A percentile compares a stretch with the other conserved stretches of the same genome.
Evolutionary conservation across 495 filamentous ascomycete species (phyloP).

Genomic region (Penicillium alfredii): DNA sequence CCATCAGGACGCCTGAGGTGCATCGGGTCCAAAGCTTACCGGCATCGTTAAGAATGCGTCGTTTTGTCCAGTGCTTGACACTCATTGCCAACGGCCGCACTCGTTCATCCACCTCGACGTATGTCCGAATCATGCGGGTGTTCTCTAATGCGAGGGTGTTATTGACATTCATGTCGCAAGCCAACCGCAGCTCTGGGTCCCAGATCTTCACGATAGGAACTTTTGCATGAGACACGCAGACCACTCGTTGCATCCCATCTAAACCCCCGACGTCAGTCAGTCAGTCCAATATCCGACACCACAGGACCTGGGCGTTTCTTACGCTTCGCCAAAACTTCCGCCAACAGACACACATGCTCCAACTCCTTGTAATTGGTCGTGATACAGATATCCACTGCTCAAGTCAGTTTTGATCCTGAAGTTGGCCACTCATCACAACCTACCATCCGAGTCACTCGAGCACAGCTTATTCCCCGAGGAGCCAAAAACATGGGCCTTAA

Average conservation of each 20-base stretch:
- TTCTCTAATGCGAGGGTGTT: conserved; percentile 92
- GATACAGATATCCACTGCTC: conserved; percentile 90
- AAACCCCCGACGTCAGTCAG: conserved; percentile 5
- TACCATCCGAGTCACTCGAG: conserved; percentile 95
- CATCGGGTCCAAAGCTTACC: conserved; percentile 59
- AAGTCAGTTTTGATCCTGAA: conserved; percentile 14
- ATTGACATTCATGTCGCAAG: conserved; percentile 99
- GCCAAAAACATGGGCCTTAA: conserved; percentile 89
- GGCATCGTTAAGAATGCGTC: conserved; percentile 88
- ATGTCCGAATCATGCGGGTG: conserved; percentile 96
- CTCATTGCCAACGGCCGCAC: conserved; percentile 92
- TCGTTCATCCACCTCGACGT: conserved; percentile 87
- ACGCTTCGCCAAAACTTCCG: conserved; percentile 79
- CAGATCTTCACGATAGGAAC: conserved; percentile 99
- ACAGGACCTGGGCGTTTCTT: conserved; percentile 40
- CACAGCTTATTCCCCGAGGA: conserved; percentile 94
- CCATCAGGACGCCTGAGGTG: background rate
- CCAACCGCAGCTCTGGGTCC: conserved; percentile 85
- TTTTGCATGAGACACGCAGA: conserved; percentile 88
- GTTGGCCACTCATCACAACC: conserved; percentile 20
- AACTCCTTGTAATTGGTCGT: conserved; percentile 80
- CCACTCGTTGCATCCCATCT: conserved; percentile 96
- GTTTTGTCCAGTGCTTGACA: conserved; percentile 94
- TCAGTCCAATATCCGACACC: background rate
- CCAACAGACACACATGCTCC: conserved; percentile 81